These are phyloP conservation scores for Kwoniella europaea DNA, from an alignment of 768 basidiomycete genomes.

Conservation along the genomic window DNA sequence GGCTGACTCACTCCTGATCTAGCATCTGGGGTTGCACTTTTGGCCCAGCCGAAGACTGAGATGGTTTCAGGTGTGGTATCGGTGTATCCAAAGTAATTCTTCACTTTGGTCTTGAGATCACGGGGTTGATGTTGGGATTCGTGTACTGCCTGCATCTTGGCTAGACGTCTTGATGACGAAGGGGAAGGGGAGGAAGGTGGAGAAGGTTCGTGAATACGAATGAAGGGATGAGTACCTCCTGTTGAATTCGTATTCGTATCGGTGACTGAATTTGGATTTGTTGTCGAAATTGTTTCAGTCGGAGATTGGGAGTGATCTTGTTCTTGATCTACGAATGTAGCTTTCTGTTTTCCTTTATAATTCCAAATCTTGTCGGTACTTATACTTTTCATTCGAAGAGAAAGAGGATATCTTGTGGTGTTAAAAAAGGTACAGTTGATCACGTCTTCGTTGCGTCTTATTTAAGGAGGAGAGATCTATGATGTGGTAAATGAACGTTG, in stretches of 20 bases:
- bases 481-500: not conserved
- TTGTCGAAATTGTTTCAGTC: not conserved
- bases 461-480: conserved; percentile 1
- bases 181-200: conserved; percentile 8
- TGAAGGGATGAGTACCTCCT: conserved; percentile 6
- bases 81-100: conserved; percentile 25
- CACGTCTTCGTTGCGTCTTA: conserved; percentile 22
- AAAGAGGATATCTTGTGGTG: not conserved
- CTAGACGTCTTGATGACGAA: conserved; percentile 7
- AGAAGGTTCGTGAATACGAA: conserved; percentile 20
- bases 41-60: conserved; percentile 23
- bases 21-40: conserved; percentile 12
- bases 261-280: not conserved
- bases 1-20: conserved; percentile 16
- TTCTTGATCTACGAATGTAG: conserved; percentile 1
- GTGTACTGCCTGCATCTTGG: conserved; percentile 2
- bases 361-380: conserved; percentile 15
- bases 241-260: not conserved
- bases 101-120: conserved; percentile 16
- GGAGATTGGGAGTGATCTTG: not conserved
- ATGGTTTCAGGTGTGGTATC: conserved; percentile 26
- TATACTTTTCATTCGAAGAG: conserved; percentile 10
- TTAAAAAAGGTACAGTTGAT: conserved; percentile 7
- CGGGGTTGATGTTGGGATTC: not conserved
- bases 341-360: conserved; percentile 12